Base-by-base conservation (phyloP, 129 eudicot species). In the Kitagawia praeruptora region DNA sequence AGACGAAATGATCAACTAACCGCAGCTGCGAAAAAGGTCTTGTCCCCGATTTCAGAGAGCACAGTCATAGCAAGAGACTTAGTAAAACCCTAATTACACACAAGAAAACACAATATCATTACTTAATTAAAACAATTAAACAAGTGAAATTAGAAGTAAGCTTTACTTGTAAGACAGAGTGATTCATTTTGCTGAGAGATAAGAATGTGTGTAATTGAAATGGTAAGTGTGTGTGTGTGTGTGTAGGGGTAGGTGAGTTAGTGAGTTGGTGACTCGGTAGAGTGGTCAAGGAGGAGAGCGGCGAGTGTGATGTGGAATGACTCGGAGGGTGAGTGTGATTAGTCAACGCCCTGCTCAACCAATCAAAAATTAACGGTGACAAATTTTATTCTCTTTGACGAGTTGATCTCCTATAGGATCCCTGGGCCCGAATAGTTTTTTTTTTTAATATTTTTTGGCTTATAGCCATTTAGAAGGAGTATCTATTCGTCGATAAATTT, bases 61-160 rank as follows among this genome's bases (percentile, higher is more conserved):
- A 93, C 91, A 58, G 97, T 93, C 98, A 93, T 93, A 27, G 96
- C 98, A 82, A 93, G 88, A 39, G 98, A 93, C 89, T 93, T 93
- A 34, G 94, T 86, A 75, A 93, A 93, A 15, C 98, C 98, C 98
- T 93, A 76, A 77, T 71, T 41, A 66, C 9, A 56, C 31, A 23
- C 39, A 77, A n/a, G n/a, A n/a, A 3, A 63, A 2, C 31, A 58
- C 34, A n/a, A 38, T 70, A n/a, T 23, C 80, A n/a, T 23, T 74
- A 2, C 2, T 9, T 39, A 16, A 23, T 6, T 54, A 0, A 39
- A 8, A 6, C 58, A 44, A 78, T 45, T 64, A 25, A 23, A 46
- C 8, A 6, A 46, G 31, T 56, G 66, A 1, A 34, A 34, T 34
- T 34, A 34, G 2, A 34, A 6, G 49, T 38, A 13, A 27, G 64